Base-by-base conservation (phyloP, 2,329 filamentous ascomycete genomes). In the Rutstroemia sp. region DNA sequence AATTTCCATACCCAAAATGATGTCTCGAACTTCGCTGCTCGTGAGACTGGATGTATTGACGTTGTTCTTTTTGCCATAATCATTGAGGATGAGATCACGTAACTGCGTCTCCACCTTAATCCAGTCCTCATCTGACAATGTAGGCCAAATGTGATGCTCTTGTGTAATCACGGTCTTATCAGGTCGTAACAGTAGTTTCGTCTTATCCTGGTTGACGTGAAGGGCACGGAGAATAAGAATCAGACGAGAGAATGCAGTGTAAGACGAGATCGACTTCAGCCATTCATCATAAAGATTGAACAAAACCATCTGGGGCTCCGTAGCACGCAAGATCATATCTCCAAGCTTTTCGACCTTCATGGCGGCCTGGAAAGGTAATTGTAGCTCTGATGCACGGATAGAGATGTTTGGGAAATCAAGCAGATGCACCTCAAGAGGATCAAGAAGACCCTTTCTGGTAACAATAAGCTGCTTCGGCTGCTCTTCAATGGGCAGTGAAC, bases 61-160 rank as follows among this genome's bases (percentile, higher is more conserved):
- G 65, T 97, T 99, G 78, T 99, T 99, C 82, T 99, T 99, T 82
- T 97, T 99, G 69, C 94, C 94, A 70, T 99, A 99, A 70, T 99
- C 94, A 64, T 97, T 96, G 64, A 99, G 71, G 67, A 99, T 99
- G 63, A 99, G 77, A 77, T 99, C 94, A 71, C 94, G 87, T 44
- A 99, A 78, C 69, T 95, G 89, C 47, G 91, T 91, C 78, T 99
- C 94, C n/a, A 99, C 90, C 82, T 96, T 96, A 74, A 99, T 94
- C 94, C 94, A 99, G 61, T 96, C 92, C 66, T 99, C 94, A 62
- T 99, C 94, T 0, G 89, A 86, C 55, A 99, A 76, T 0, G 90
- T 87, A 0, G 94, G 94, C 94, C 94, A 99, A 70, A 99, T 99
- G 71, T 99, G 94, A 74, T 99, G 94, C 68, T 97, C 92, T 66